Conservation (phyloP, 257 asterid genomes). For the Solanum phureja region DNA sequence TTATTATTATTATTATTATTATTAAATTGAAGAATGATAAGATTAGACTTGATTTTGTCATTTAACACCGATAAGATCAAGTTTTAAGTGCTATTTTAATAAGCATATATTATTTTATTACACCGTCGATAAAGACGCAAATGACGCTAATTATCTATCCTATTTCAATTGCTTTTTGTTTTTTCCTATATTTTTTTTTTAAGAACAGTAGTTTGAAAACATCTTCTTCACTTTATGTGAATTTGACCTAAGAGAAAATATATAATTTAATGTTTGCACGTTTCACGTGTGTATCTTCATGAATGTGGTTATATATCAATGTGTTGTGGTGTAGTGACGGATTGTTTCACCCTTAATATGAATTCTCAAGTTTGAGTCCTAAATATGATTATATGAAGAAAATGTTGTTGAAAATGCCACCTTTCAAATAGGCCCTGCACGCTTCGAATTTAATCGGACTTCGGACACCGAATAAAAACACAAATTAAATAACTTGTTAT, state of each 20-base stretch:
- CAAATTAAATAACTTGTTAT: no score
- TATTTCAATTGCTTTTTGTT: neutral
- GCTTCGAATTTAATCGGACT: rapidly evolving
- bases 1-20: no score
- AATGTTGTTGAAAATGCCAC: rapidly evolving
- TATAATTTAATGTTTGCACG: neutral
- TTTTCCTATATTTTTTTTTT: neutral
- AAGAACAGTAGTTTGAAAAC: neutral
- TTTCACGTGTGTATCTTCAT: neutral
- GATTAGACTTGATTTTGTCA: neutral
- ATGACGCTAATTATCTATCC: neutral
- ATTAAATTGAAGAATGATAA: neutral
- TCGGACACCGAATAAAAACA: rapidly evolving
- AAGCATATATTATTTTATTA: neutral
- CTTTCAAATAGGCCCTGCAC: rapidly evolving
- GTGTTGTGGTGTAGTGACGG: rapidly evolving
- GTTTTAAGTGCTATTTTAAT: neutral
- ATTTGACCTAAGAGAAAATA: neutral
- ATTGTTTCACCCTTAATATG: no score
- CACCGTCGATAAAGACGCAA: neutral
- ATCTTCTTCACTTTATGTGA: neutral
- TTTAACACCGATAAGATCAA: neutral
- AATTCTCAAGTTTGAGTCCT: rapidly evolving
- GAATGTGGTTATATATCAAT: neutral
- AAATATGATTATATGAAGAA: neutral